Base-by-base conservation (phyloP, 129 eudicot species). In the Flaveria trinervia region DNA sequence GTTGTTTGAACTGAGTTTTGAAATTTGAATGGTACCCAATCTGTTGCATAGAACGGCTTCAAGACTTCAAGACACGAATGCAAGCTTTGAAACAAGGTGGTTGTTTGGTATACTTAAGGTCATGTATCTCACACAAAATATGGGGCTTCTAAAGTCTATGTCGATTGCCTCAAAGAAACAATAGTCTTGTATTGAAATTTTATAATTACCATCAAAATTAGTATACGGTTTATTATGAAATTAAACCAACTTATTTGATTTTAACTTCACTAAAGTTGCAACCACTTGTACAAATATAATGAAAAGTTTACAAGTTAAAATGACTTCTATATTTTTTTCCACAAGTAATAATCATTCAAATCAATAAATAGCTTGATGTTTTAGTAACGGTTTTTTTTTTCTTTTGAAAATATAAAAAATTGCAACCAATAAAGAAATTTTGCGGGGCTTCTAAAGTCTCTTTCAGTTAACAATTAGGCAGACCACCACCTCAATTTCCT, bases 1-100 rank as follows among this genome's bases (percentile, higher is more conserved):
- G 68, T 45, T 72, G 72, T 71, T 51, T 79, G 73, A 64, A 75
- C 44, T 46, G 36, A 62, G 49, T 48, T 65, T 26, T 75, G 36
- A 75, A 26, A 30, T 65, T 26, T 75, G 36, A 75, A 26, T 26
- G 48, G 50, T 75, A 65, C 72, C 72, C 36, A 30, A 67, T 55
- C 68, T 77, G 75, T 77, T 68, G 69, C 81, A 77, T 77, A 77
- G 68, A 77, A 41, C 41, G 54, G 81, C 39, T 33, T 33, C 5
- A 33, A 33, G 39, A 33, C 39, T 33, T 33, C 5, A 33, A 33
- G 39, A 33, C 33, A 1, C 7, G 39, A 5, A 33, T 33, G 6
- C 7, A 1, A 5, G 7, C 41, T 36, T 36, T 36, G 41, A 36
- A 36, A 5, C 41, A 36, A 36, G 41, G 7, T 36, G 36, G 36